Base-by-base conservation (phyloP, 495 filamentous ascomycete genomes). In the Trichocladium uniseriatum region DNA sequence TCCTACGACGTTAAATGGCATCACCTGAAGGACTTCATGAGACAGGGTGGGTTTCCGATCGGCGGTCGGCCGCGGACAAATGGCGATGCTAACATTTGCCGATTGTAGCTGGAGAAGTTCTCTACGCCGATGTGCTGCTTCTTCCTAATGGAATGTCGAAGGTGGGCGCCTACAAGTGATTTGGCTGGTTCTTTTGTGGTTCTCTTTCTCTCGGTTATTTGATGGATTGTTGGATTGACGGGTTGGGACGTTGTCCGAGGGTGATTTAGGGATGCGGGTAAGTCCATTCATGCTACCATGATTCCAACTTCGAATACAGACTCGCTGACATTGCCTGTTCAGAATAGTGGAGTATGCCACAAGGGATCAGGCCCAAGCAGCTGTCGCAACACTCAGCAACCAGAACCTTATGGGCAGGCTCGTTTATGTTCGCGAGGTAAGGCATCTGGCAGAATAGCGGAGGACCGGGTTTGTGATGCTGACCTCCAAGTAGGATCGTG, bases 71-170 rank as follows among this genome's bases (percentile, higher is more conserved):
- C 24, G 24, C 24, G 5, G 5, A 32, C 4, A 11, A 32, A 10
- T 32, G 2, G 4, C 31, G 13, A 14, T 5, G 45, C 45, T 38
- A 29, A 48, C 42, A 15, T 21, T n/a, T 11, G 18, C 14, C 36
- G 5, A 22, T 35, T 18, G 18, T 69, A 98, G 92, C 92, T 77
- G 92, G 92, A 79, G 92, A 97, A 68, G 94, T 97, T 73, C 82
- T 97, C 75, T 98, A 94, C 74, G 92, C 92, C 81, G 92, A 98
- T 80, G 91, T 98, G 64, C 84, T 98, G 71, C 79, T 95, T 71
- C 89, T 98, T 89, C 94, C 94, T 66, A 98, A 98, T 82, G 92
- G 92, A 89, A 98, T 98, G 92, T 96, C 91, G 87, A 98, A 98
- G 94, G 92, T 96, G 89, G 88, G 89, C 87, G 82, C 81, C 82